Conservation (phyloP, 768 basidiomycete species). For the Rhodotorula paludigena region DNA sequence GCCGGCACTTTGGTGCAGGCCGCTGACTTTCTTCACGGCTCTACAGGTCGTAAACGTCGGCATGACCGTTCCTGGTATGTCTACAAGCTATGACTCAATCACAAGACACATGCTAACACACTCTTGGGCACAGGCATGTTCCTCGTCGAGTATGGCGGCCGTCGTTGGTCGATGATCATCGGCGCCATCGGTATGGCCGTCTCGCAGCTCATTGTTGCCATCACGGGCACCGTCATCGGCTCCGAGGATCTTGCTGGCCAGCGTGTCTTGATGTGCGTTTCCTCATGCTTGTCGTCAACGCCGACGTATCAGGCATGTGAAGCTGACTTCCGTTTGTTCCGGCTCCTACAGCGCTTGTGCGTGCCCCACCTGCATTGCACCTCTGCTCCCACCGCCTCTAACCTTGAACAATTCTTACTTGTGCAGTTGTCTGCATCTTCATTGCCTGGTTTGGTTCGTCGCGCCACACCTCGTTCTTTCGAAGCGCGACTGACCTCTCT, state of each 20-base stretch:
- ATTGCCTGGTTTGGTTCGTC: not conserved
- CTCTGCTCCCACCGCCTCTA: no score
- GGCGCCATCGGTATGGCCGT: conserved; percentile 75
- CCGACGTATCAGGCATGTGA: no score
- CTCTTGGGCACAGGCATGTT: conserved; percentile 2
- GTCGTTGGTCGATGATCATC: conserved; percentile 67
- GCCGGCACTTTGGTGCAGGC: conserved; percentile 51
- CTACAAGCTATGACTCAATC: not conserved
- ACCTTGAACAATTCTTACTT: no score
- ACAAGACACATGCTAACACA: not conserved
- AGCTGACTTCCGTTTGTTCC: no score
- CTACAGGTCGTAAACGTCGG: no score
- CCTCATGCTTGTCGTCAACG: no score
- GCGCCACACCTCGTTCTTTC: not conserved
- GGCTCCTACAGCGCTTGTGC: no score
- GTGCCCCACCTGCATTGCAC: no score
- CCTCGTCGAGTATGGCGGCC: conserved; percentile 65
- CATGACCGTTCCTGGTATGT: conserved; percentile 14
- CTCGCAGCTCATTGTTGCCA: conserved; percentile 75
- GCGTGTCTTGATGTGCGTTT: conserved; percentile 29
- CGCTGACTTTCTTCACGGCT: conserved; percentile 57
- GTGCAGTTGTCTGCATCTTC: conserved; percentile 32
- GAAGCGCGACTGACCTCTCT: not conserved
- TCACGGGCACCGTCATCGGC: conserved; percentile 53
- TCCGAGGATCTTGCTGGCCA: conserved; percentile 52